Evolutionary conservation across 176 grass and related monocot species (phyloP), one percentile per base, ranked within the genome.

Genomic region (Typha latifolia): DNA sequence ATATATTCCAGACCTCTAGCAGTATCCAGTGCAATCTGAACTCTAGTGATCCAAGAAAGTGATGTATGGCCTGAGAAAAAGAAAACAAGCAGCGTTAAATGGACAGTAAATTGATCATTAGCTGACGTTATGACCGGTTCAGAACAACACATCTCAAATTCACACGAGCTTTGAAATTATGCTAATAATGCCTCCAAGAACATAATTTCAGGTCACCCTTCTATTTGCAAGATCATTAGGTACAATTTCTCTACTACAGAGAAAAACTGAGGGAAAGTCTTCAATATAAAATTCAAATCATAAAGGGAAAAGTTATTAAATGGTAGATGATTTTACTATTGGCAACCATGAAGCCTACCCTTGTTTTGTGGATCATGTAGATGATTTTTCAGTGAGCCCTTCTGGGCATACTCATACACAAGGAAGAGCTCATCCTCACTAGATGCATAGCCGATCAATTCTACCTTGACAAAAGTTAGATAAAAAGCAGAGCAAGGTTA

Each of bases 1-100:
- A 99, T 99, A 84, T 99, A 99, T 75, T 99, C 94, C 3, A 99
- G 79, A 76, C 94, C 94, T 90, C 94, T 90, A 64, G 94, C 86
- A 24, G 85, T 81, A 90, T 99, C 94, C 64, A 99, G 83, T 74
- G 94, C 83, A 48, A 99, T 90, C 78, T 99, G 94, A 76, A 99
- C 81, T 70, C 94, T 87, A 71, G 73, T 90, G 67, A 99, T 99
- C 94, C 94, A 99, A 62, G 94, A 93, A 49, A 99, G 67, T 59
- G 86, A 87, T 69, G 94, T 87, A 31, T 87, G 78, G 37, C 94
- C 94, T 99, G 74, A 37, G 81, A 62, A 16, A 48, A 19, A 57
- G 69, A 76, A 66, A 14, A 61, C 23, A 48, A 61, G 69, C 20
- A 14, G 26, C 27, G 49, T 68, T 12, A 61, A 64, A 43, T 43